Conservation (phyloP, 2,329 filamentous ascomycete species). For the Rhytidhysteron rufulum region DNA sequence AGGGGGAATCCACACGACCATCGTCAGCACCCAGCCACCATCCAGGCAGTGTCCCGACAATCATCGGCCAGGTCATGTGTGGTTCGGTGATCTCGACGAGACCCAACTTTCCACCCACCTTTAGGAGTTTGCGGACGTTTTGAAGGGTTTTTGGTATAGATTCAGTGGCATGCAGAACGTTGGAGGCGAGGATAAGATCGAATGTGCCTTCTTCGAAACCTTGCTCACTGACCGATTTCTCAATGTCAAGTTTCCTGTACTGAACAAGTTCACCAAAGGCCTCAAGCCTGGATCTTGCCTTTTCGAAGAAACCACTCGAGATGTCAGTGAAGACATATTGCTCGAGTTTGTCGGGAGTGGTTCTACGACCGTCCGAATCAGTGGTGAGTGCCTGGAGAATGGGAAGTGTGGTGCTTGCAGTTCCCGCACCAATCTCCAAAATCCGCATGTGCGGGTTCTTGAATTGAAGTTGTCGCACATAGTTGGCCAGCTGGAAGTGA, state of each 20-base stretch:
- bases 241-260: slow-evolving; percentile 6
- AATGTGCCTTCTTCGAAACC: slow-evolving; percentile 4
- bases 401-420: slow-evolving; percentile 5
- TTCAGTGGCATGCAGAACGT: slow-evolving; percentile 9
- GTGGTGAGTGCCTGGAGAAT: slow-evolving; percentile 1
- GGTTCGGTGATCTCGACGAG: too few species aligned
- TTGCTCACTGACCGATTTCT: slow-evolving; percentile 4
- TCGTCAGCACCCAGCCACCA: too few species aligned
- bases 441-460: slow-evolving; percentile 1
- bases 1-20: too few species aligned
- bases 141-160: slow-evolving; percentile 4
- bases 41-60: slow-evolving; percentile 33
- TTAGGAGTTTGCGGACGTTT: slow-evolving; percentile 7
- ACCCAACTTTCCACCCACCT: slow-evolving; percentile 43
- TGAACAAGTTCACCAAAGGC: slow-evolving; percentile 1
- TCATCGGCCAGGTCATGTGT: too few species aligned
- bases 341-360: background rate
- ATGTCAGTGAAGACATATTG: slow-evolving; percentile 8
- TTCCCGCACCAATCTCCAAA: slow-evolving; percentile 7
- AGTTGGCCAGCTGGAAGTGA: background rate
- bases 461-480: background rate
- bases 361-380: background rate
- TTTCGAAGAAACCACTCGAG: slow-evolving; percentile 5
- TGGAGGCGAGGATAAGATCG: slow-evolving; percentile 7
- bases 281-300: slow-evolving; percentile 3